These are phyloP conservation scores for Phaseolus lunatus DNA, from an alignment of 306 rosid genomes.

Conservation along the genomic window DNA sequence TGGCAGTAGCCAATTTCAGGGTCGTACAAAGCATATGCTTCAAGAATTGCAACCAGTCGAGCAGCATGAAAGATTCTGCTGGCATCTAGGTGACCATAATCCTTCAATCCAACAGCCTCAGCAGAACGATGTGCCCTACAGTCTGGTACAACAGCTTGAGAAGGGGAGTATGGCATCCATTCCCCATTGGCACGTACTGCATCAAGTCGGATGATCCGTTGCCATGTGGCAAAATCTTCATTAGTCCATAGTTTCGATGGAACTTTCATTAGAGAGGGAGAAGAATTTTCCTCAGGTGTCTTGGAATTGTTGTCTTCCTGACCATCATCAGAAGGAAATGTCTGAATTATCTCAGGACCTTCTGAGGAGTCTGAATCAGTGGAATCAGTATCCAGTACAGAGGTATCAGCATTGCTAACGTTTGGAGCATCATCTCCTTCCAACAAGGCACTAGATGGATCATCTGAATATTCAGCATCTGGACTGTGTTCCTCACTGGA, in stretches of 20 bases:
- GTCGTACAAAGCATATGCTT: slow-evolving; percentile 94
- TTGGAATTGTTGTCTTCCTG: slow-evolving; percentile 65
- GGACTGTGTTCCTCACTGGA: slow-evolving; percentile 87
- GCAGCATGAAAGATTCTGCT: slow-evolving; percentile 89
- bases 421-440: slow-evolving; percentile 70
- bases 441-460: slow-evolving; percentile 69
- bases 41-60: slow-evolving; percentile 92
- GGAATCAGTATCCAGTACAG: slow-evolving; percentile 70
- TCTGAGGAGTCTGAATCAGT: slow-evolving; percentile 92
- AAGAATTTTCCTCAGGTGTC: slow-evolving; percentile 60
- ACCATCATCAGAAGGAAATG: slow-evolving; percentile 65
- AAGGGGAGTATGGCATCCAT: slow-evolving; percentile 78
- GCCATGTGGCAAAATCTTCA: slow-evolving; percentile 96
- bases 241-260: slow-evolving; percentile 55
- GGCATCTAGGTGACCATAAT: slow-evolving; percentile 88
- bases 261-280: slow-evolving; percentile 59
- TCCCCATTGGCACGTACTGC: slow-evolving; percentile 92
- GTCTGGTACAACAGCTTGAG: slow-evolving; percentile 72
- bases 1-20: slow-evolving; percentile 99
- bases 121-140: slow-evolving; percentile 74
- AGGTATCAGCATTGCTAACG: slow-evolving; percentile 66
- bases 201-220: slow-evolving; percentile 95
- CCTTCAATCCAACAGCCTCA: slow-evolving; percentile 94
- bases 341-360: slow-evolving; percentile 76
- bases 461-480: slow-evolving; percentile 68